Evolutionary conservation across 208 protist species (phyloP).

Genomic region (Leishmania tropica): DNA sequence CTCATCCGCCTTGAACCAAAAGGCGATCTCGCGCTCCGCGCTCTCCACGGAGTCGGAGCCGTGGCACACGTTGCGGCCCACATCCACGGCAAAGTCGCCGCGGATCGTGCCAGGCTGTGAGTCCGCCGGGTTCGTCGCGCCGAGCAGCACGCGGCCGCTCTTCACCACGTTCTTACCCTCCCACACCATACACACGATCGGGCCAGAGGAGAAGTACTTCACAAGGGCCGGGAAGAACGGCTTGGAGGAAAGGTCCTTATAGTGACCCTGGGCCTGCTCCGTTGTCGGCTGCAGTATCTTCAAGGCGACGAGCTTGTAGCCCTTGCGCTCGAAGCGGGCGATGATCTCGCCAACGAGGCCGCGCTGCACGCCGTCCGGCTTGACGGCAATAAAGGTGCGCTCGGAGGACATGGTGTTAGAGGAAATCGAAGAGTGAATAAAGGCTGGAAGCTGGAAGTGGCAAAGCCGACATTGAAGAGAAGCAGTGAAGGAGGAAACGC

Average conservation of each 20-base stretch:
- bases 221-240: conserved; percentile 95
- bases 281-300: conserved; percentile 90
- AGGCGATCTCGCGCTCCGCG: conserved; percentile 95
- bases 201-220: conserved; percentile 96
- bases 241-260: conserved; percentile 88
- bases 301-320: conserved; percentile 96
- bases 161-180: conserved; percentile 96
- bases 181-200: conserved; percentile 98
- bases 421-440: neutral
- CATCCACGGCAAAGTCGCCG: conserved; percentile 95
- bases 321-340: conserved; percentile 94
- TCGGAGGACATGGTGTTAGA: conserved; percentile 69
- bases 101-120: conserved; percentile 96
- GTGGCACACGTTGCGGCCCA: conserved; percentile 98
- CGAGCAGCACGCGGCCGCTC: conserved; percentile 94
- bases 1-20: conserved; percentile 97
- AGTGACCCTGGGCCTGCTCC: conserved; percentile 90
- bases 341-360: conserved; percentile 95
- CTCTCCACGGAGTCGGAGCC: conserved; percentile 95
- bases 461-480: neutral
- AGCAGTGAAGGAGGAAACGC: neutral
- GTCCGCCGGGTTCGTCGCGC: conserved; percentile 95
- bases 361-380: conserved; percentile 96
- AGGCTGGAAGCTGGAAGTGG: neutral
- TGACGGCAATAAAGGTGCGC: conserved; percentile 96